Conservation (phyloP, 208 protist genomes). For the Wallacemonas sp. region DNA sequence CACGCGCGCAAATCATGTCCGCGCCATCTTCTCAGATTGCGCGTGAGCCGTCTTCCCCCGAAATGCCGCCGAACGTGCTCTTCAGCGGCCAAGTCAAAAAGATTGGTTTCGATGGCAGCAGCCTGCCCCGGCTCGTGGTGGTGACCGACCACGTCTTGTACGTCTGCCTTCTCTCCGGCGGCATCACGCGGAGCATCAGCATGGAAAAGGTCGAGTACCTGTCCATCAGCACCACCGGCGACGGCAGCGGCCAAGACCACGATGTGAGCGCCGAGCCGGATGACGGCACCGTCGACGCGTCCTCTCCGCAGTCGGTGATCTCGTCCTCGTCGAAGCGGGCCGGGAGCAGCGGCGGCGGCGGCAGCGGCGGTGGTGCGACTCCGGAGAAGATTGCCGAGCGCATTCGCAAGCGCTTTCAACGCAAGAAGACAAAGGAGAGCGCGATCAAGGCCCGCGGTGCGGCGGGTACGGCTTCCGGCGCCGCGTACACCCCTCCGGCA, state of each 20-base stretch:
- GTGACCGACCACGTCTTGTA: conserved; percentile 37
- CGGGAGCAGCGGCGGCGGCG: neutral
- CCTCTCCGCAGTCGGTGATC: neutral
- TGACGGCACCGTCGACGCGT: neutral
- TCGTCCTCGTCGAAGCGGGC: conserved; percentile 4
- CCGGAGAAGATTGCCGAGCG: conserved; percentile 16
- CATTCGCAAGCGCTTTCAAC: conserved; percentile 12
- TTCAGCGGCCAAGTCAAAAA: conserved; percentile 41
- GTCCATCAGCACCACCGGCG: conserved; percentile 27
- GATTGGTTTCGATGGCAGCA: conserved; percentile 51
- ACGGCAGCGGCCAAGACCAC: conserved; percentile 14
- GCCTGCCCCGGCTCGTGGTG: conserved; percentile 35
- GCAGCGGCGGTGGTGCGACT: neutral
- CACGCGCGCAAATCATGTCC: neutral
- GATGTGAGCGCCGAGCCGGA: neutral
- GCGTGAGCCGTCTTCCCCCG: neutral
- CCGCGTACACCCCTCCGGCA: neutral
- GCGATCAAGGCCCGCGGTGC: neutral
- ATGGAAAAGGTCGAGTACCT: conserved; percentile 31
- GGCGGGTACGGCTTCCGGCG: neutral
- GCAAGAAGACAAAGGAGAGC: conserved; percentile 1
- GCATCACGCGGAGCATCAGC: conserved; percentile 47
- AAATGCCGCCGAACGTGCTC: neutral
- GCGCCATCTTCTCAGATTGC: neutral
- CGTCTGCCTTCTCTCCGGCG: conserved; percentile 46